These are phyloP conservation scores for Clitopilus hobsonii DNA, from an alignment of 768 basidiomycete genomes.

Conservation along the genomic window DNA sequence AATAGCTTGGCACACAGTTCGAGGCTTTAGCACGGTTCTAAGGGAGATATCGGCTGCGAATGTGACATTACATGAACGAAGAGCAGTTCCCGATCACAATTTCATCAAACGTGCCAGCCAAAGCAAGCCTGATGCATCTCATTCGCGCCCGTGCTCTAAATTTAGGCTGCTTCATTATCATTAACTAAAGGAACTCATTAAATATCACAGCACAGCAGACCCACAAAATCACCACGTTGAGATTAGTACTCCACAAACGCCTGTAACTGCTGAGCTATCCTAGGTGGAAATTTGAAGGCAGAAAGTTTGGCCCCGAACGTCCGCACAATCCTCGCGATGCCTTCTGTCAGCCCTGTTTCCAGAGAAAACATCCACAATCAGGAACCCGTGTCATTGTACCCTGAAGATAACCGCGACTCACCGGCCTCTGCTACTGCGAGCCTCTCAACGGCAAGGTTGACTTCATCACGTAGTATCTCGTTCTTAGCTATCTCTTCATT, in stretches of 20 bases:
- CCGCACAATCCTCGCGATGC: conserved; percentile 57
- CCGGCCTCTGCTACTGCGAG: conserved; percentile 54
- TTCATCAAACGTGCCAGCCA: background rate
- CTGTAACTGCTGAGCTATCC: conserved; percentile 62
- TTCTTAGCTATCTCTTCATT: conserved; percentile 29
- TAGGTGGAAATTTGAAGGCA: conserved; percentile 77
- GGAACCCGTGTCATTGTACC: background rate
- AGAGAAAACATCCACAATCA: conserved; percentile 1
- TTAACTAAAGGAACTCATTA: no score
- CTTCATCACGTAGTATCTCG: conserved; percentile 41
- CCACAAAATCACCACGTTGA: no score
- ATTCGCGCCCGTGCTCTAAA: no score
- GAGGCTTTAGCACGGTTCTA: background rate
- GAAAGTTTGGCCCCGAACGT: conserved; percentile 72
- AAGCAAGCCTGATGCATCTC: no score
- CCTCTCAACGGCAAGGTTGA: conserved; percentile 49
- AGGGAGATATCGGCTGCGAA: no score
- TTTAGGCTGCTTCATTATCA: no score
- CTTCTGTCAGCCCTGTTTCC: conserved; percentile 56
- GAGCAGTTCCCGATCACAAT: background rate
- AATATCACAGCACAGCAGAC: no score
- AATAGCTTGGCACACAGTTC: no score
- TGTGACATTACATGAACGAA: background rate
- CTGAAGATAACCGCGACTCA: conserved; percentile 27
- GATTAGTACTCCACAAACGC: conserved; percentile 65